Evolutionary conservation across 805 yeast species (phyloP).

Genomic region (Peterozyma toletana): DNA sequence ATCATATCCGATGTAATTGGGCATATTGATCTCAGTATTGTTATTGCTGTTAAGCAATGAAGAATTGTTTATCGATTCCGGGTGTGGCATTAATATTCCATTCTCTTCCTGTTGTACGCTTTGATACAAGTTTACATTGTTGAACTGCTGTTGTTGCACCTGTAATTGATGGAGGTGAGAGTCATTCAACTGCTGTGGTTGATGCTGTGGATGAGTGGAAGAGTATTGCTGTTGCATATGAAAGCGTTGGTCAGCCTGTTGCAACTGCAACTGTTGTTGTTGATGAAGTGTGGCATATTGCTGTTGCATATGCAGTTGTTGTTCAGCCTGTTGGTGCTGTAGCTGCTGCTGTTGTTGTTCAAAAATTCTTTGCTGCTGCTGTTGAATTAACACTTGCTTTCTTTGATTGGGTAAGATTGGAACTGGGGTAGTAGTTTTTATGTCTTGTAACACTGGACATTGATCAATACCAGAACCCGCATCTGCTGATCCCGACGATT

Average conservation of each 20-base stretch:
- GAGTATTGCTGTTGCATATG: neutral
- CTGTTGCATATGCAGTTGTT: constrained; percentile 8
- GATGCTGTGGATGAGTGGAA: neutral
- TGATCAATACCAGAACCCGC: constrained; percentile 4
- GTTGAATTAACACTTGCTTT: constrained; percentile 1
- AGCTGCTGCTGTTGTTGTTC: constrained; percentile 1
- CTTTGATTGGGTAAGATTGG: constrained; percentile 9
- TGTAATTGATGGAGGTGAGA: no score
- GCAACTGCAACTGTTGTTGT: neutral
- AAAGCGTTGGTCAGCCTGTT: neutral
- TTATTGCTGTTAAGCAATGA: no score
- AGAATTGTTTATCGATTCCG: no score
- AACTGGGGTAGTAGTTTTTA: constrained; percentile 5
- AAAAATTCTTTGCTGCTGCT: neutral
- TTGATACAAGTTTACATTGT: no score
- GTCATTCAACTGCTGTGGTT: neutral
- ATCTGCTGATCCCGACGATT: neutral
- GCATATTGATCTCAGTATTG: no score
- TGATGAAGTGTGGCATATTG: neutral
- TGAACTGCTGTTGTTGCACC: no score
- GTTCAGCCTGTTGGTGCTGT: constrained; percentile 1
- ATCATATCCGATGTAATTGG: no score
- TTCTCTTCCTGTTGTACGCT: no score
- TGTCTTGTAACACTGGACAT: constrained; percentile 11
- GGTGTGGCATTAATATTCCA: no score